These are phyloP conservation scores for Groenewaldozyma tartarivorans DNA, from an alignment of 805 yeast genomes.

Conservation along the genomic window DNA sequence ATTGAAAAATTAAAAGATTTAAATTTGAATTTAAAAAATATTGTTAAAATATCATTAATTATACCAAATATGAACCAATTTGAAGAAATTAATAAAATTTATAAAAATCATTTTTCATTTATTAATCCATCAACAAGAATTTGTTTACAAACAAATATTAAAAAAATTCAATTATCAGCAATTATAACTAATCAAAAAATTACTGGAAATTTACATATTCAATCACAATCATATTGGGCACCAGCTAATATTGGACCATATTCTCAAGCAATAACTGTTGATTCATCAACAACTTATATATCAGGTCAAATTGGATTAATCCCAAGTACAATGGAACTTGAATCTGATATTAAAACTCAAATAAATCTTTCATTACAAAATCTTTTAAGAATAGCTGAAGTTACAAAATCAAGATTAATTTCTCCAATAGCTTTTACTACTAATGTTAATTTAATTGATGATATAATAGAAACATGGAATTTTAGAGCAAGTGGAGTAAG, in stretches of 20 bases:
- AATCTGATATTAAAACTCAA: conserved; percentile 26
- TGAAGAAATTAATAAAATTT: conserved; percentile 48
- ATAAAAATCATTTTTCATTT: conserved; percentile 38
- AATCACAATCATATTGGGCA: conserved; percentile 95
- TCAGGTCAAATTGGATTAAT: conserved; percentile 90
- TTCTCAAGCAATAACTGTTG: conserved; percentile 64
- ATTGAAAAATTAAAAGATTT: neutral
- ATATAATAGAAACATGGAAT: conserved; percentile 37
- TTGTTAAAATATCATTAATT: conserved; percentile 53
- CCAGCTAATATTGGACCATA: conserved; percentile 98
- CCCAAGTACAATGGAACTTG: conserved; percentile 58
- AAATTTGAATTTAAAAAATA: conserved; percentile 25
- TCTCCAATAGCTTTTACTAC: conserved; percentile 50
- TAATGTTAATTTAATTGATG: conserved; percentile 22
- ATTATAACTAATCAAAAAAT: conserved; percentile 25
- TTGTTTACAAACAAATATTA: conserved; percentile 58
- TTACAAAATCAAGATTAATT: conserved; percentile 38
- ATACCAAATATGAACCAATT: conserved; percentile 60
- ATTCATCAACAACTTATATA: conserved; percentile 41
- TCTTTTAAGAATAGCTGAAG: conserved; percentile 50
- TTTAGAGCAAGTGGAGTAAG: neutral
- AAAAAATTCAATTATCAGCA: conserved; percentile 53
- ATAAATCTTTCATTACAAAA: conserved; percentile 63
- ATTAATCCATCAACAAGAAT: conserved; percentile 76
- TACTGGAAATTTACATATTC: conserved; percentile 54